Conservation (phyloP, 1,139 yeast genomes). For the Geotrichum restrictum region DNA sequence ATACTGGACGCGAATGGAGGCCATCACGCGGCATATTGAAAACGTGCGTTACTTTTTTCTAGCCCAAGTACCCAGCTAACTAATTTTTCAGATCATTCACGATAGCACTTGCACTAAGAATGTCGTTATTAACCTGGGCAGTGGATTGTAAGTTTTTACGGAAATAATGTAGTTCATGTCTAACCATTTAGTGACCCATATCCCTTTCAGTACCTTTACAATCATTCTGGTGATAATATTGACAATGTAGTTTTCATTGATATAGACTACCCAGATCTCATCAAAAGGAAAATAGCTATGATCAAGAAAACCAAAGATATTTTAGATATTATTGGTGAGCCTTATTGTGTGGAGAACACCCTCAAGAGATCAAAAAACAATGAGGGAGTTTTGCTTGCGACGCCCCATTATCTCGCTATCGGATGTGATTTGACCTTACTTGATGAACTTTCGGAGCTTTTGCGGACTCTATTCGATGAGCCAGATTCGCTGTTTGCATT, state of each 20-base stretch:
- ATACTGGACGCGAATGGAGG: slow-evolving; percentile 76
- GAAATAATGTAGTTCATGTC: background rate
- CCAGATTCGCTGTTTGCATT: slow-evolving; percentile 50
- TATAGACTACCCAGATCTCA: slow-evolving; percentile 70
- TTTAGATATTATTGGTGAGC: slow-evolving; percentile 45
- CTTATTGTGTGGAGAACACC: background rate
- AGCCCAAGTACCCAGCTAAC: slow-evolving; percentile 23
- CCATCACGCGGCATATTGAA: slow-evolving; percentile 53
- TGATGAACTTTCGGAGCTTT: slow-evolving; percentile 41
- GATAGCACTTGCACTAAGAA: slow-evolving; percentile 18
- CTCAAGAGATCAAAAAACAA: slow-evolving; percentile 10
- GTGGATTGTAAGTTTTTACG: slow-evolving; percentile 50
- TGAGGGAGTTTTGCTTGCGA: slow-evolving; percentile 39
- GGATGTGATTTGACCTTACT: slow-evolving; percentile 67
- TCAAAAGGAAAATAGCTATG: slow-evolving; percentile 51
- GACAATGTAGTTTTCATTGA: slow-evolving; percentile 54
- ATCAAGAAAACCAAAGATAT: slow-evolving; percentile 51
- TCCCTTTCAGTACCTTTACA: slow-evolving; percentile 61
- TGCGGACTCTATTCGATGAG: slow-evolving; percentile 36
- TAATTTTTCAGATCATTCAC: slow-evolving; percentile 26
- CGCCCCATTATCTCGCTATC: slow-evolving; percentile 53
- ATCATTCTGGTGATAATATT: slow-evolving; percentile 27
- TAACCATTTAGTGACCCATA: slow-evolving; percentile 37
- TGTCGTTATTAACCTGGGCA: slow-evolving; percentile 66
- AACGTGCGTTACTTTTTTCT: slow-evolving; percentile 40